Percentiles rank a stretch among this genome's conserved stretches.
phyloP scores from a whole-genome alignment of 2,329 filamentous ascomycete genomes.

The Colletotrichum salicis region DNA sequence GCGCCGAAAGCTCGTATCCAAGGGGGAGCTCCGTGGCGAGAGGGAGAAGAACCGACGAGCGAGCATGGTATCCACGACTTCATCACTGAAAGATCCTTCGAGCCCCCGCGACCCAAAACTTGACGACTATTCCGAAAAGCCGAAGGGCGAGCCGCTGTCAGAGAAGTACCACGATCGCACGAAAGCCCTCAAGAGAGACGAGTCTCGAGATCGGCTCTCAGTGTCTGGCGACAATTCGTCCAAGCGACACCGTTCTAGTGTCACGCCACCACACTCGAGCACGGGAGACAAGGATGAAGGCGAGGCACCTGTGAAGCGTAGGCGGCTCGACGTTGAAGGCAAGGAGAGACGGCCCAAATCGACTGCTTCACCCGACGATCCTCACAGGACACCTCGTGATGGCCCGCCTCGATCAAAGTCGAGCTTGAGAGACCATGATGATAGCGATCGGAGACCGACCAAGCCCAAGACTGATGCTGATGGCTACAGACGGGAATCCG shows the following conservation, averaged over 20 bases:
- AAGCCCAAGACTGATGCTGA: constrained; percentile 51
- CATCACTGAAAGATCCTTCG: constrained; percentile 62
- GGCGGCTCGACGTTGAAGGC: constrained; percentile 65
- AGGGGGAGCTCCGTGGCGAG: constrained; percentile 69
- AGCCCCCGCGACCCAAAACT: constrained; percentile 62
- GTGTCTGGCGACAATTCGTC: constrained; percentile 61
- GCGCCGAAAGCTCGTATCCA: constrained; percentile 71
- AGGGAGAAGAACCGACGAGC: constrained; percentile 68
- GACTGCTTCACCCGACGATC: constrained; percentile 57
- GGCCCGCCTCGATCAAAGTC: constrained; percentile 42
- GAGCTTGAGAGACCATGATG: constrained; percentile 54
- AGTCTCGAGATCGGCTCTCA: constrained; percentile 65
- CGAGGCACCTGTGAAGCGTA: constrained; percentile 64
- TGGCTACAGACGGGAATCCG: constrained; percentile 54
- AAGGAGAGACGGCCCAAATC: constrained; percentile 61
- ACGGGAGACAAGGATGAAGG: constrained; percentile 63
- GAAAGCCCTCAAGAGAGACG: constrained; percentile 70
- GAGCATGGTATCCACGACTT: constrained; percentile 67
- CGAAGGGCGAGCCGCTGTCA: constrained; percentile 52
- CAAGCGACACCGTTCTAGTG: constrained; percentile 70
- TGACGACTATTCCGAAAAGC: constrained; percentile 62
- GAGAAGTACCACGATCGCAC: constrained; percentile 70
- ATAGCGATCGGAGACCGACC: constrained; percentile 41
- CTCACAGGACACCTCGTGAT: constrained; percentile 40
- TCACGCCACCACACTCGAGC: constrained; percentile 66